phyloP scores from a whole-genome alignment of 192 early-diverging fungal genomes.

The Cladochytrium replicatum region DNA sequence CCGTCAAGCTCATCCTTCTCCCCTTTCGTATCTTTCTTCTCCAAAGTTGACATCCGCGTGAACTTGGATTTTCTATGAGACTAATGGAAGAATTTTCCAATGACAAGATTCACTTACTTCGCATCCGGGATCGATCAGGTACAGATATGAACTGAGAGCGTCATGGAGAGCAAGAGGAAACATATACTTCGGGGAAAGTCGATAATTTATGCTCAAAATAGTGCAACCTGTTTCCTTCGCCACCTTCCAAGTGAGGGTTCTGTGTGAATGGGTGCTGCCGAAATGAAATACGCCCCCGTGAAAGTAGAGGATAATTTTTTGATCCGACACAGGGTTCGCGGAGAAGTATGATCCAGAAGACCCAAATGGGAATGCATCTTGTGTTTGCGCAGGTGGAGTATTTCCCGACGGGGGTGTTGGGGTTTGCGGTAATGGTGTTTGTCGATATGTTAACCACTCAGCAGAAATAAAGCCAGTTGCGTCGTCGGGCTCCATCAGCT shows the following conservation, averaged over 20 bases:
- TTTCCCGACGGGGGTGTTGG: too few species aligned
- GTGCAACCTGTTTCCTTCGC: constrained; percentile 4
- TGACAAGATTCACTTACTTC: too few species aligned
- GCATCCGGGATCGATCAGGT: constrained; percentile 29
- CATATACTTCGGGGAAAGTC: constrained; percentile 25
- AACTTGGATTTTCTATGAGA: too few species aligned
- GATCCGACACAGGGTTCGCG: not conserved
- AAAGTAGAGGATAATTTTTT: constrained; percentile 23
- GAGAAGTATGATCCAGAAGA: too few species aligned
- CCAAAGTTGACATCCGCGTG: too few species aligned
- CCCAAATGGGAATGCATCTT: too few species aligned
- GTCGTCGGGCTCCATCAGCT: constrained; percentile 10
- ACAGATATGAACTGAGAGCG: constrained; percentile 20
- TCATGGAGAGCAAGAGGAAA: constrained; percentile 24
- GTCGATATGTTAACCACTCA: constrained; percentile 25
- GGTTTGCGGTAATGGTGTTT: too few species aligned
- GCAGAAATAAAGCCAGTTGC: constrained; percentile 4
- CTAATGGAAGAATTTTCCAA: too few species aligned
- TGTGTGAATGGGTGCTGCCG: constrained; percentile 13
- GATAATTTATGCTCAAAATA: constrained; percentile 27
- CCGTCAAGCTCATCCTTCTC: too few species aligned
- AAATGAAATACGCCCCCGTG: constrained; percentile 28
- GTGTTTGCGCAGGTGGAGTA: too few species aligned
- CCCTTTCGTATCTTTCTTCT: too few species aligned
- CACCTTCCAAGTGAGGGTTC: constrained; percentile 14